Evolutionary conservation across 1,284 basidiomycete genomes (phyloP).

Genomic region (Cronartium ribicola): DNA sequence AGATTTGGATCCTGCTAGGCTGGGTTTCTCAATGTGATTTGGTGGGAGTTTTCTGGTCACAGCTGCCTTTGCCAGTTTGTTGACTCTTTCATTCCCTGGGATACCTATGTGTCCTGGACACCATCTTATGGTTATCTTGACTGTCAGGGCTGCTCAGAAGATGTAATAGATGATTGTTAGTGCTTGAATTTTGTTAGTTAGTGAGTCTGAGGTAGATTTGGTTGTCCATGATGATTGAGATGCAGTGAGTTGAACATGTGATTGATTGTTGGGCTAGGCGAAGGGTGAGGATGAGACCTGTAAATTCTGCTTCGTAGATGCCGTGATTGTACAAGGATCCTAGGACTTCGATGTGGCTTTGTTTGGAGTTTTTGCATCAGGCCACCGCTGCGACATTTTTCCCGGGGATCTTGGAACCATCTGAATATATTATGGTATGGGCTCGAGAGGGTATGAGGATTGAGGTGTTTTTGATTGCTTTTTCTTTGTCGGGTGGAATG

Average conservation of each 20-base stretch:
- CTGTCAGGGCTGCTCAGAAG: too few relatives aligned
- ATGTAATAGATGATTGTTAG: too few relatives aligned
- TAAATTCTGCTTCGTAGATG: not conserved
- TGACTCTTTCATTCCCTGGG: too few relatives aligned
- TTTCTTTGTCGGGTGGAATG: not conserved
- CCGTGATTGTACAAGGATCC: not conserved
- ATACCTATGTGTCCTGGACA: too few relatives aligned
- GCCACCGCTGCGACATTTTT: constrained; percentile 5
- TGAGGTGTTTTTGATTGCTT: not conserved
- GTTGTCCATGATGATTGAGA: constrained; percentile 9
- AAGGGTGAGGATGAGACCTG: not conserved
- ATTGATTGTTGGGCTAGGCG: not conserved
- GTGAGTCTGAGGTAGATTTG: too few relatives aligned
- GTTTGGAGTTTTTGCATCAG: not conserved
- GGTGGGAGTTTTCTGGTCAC: too few relatives aligned
- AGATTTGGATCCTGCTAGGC: too few relatives aligned
- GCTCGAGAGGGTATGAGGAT: not conserved
- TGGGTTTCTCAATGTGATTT: too few relatives aligned
- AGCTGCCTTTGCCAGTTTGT: too few relatives aligned
- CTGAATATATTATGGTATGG: not conserved
- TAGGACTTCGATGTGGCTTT: too few relatives aligned
- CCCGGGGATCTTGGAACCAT: not conserved
- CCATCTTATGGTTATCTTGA: too few relatives aligned
- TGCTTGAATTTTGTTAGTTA: too few relatives aligned
- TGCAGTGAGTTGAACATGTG: not conserved